Conservation (phyloP, 2,329 filamentous ascomycete species). For the Botrytis aclada region DNA sequence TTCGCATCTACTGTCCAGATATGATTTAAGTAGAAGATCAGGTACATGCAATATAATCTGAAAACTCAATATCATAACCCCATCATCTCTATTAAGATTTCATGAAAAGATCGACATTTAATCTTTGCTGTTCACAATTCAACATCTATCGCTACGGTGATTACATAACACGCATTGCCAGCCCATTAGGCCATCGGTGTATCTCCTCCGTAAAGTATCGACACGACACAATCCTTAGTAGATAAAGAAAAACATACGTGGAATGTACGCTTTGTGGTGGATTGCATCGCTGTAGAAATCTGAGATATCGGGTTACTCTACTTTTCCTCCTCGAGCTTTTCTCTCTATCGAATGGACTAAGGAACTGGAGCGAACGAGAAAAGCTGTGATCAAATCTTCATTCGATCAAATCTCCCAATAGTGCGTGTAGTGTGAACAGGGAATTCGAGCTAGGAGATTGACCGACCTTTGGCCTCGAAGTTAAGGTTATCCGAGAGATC, state of each 20-base stretch:
- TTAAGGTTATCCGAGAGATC: not conserved
- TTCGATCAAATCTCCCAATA: not conserved
- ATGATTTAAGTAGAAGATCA: not conserved
- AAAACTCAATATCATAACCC: not conserved
- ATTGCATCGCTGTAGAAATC: not conserved
- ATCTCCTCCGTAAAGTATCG: not conserved
- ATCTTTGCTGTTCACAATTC: not conserved
- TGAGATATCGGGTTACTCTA: not conserved
- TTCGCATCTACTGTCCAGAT: not conserved
- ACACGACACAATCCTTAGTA: not conserved
- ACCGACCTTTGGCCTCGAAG: not conserved
- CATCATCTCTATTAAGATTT: not conserved
- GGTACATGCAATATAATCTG: not conserved
- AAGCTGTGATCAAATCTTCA: not conserved
- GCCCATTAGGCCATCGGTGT: not conserved
- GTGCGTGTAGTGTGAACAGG: not conserved
- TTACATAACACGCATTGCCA: not conserved
- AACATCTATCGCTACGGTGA: not conserved
- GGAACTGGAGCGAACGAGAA: not conserved
- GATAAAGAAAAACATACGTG: not conserved
- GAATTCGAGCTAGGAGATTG: not conserved
- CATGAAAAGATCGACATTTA: not conserved
- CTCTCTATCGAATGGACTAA: constrained; percentile 1
- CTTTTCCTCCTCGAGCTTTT: not conserved
- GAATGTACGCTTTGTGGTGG: not conserved